phyloP scores from a whole-genome alignment of 441 rosid species.

The Syzygium syzygioides region DNA sequence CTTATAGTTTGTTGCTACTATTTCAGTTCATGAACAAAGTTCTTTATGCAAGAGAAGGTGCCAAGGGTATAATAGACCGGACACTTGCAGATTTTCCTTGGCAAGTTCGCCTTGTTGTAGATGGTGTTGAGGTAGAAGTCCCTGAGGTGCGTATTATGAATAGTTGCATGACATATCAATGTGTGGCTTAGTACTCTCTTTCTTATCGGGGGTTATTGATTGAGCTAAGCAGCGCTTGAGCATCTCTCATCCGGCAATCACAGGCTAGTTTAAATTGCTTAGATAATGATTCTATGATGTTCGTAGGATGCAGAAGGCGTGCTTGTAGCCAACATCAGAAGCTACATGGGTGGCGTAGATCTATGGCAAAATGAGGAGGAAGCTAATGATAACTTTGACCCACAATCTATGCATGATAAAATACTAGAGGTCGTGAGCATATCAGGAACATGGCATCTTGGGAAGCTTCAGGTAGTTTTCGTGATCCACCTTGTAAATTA shows the following conservation, averaged over 20 bases:
- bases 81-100: constrained; percentile 90
- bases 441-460: constrained; percentile 99
- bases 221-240: neutral
- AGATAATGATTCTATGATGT: neutral
- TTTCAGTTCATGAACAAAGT: constrained; percentile 98
- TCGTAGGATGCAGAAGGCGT: constrained; percentile 94
- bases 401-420: constrained; percentile 98
- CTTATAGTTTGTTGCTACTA: neutral
- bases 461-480: constrained; percentile 80
- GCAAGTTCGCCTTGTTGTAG: constrained; percentile 95
- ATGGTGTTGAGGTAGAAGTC: constrained; percentile 89
- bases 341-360: constrained; percentile 99
- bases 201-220: neutral
- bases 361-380: constrained; percentile 97
- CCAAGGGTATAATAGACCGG: constrained; percentile 90
- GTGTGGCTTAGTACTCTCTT: neutral
- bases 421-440: constrained; percentile 92
- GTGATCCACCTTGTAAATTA: neutral
- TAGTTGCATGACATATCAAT: neutral
- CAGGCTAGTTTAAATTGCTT: constrained; percentile 7
- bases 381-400: constrained; percentile 74
- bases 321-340: constrained; percentile 94
- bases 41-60: constrained; percentile 97
- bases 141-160: constrained; percentile 69
- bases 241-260: neutral